These are phyloP conservation scores for Pseudozyma hubeiensis DNA, from an alignment of 1,284 basidiomycete genomes.

Conservation along the genomic window DNA sequence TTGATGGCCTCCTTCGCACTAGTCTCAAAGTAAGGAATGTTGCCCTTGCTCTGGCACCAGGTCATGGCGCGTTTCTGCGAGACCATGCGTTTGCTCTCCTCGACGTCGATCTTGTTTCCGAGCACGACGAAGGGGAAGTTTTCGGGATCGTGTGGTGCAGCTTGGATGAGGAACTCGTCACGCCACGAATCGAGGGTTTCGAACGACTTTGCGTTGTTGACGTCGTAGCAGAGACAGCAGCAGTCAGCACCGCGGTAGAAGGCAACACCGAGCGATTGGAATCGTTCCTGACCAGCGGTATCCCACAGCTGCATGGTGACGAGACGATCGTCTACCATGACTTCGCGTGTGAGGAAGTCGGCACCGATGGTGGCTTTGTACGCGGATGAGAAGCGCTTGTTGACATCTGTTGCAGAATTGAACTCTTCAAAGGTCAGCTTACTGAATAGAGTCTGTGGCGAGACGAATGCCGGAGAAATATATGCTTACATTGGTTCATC, in stretches of 20 bases:
- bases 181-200: conserved; percentile 76
- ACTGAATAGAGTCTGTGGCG: neutral
- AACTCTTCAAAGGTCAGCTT: neutral
- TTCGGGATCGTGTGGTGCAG: conserved; percentile 97
- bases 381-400: conserved; percentile 99
- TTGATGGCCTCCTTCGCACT: conserved; percentile 99
- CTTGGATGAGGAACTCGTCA: conserved; percentile 73
- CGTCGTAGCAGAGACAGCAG: conserved; percentile 94
- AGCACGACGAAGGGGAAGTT: conserved; percentile 94
- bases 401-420: conserved; percentile 76
- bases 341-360: conserved; percentile 87
- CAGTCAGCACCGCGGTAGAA: conserved; percentile 99
- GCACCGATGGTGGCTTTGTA: conserved; percentile 79
- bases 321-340: conserved; percentile 96
- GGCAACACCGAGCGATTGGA: conserved; percentile 97
- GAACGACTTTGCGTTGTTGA: conserved; percentile 97
- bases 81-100: conserved; percentile 98
- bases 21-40: conserved; percentile 99
- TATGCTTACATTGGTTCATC: conserved; percentile 88
- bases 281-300: conserved; percentile 98
- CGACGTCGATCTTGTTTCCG: conserved; percentile 99
- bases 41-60: conserved; percentile 99
- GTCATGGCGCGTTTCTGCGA: conserved; percentile 99
- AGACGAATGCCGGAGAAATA: neutral
- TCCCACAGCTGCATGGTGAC: conserved; percentile 99